Base-by-base conservation (phyloP, 225 moss, liverwort and hornwort genomes). In the Anthoceros angustus region DNA sequence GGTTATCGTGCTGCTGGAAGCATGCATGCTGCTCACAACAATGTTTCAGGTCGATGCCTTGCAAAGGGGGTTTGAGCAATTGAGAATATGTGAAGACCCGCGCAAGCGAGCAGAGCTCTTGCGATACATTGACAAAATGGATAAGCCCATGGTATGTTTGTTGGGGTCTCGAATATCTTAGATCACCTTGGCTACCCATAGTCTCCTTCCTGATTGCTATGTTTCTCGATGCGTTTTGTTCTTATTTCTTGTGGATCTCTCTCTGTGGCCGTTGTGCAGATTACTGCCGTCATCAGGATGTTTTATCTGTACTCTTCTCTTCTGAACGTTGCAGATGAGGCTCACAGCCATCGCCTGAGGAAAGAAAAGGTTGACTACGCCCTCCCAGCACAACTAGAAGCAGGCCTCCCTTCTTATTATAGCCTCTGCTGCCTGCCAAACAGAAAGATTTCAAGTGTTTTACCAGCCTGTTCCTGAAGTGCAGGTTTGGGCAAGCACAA, bases 251-350 rank as follows among this genome's bases (percentile, higher is more conserved):
- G 42, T 70, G 55, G 24, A 62, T 66, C 23, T 50, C 48, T 68
- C 66, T 8, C 12, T 66, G 15, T 11, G 8, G 42, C 12, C 11
- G 24, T 14, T 62, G 61, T 75, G 68, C 88, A 95, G 94, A 78
- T 95, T 41, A 95, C 86, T 43, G 77, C 85, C 32, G 82, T 95
- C 61, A 80, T 95, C 69, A 82, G 94, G 71, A 76, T 95, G 67
- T 85, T 87, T 68, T 95, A 91, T 71, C 76, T 95, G 68, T 95
- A 95, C 69, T 85, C 94, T 6, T 91, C 94, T 61, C 78, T 95
- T 64, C 60, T 95, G 43, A 95, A 91, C 71, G 88, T 95, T 71
- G 95, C 95, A 64, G 95, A 95, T 68, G 95, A 95, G 82, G 95
- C 91, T 9, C 91, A 95, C 43, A 95, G 90, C 77, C 91, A 95